Conservation (phyloP, 768 basidiomycete species). For the Lentinula aciculospora region DNA sequence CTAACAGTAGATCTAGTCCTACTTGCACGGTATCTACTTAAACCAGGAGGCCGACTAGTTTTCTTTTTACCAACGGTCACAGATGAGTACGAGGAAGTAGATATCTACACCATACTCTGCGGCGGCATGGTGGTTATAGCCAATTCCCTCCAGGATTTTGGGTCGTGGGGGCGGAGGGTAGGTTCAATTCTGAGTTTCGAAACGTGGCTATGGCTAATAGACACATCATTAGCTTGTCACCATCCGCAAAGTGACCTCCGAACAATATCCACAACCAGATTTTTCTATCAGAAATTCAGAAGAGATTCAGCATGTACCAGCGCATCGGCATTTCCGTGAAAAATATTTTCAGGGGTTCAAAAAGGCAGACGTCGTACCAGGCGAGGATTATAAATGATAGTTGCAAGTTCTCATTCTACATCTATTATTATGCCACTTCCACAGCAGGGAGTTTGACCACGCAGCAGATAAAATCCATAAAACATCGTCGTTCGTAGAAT, state of each 20-base stretch:
- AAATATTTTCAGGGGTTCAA: conserved; percentile 86
- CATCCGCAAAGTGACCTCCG: conserved; percentile 61
- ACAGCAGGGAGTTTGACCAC: too few relatives aligned
- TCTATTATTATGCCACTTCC: too few relatives aligned
- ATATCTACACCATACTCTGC: conserved; percentile 72
- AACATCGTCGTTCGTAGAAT: too few relatives aligned
- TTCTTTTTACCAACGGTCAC: conserved; percentile 94
- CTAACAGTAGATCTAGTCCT: conserved; percentile 78
- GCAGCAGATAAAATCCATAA: too few relatives aligned
- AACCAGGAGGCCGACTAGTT: conserved; percentile 82
- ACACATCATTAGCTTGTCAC: conserved; percentile 68
- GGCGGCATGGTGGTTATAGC: conserved; percentile 86
- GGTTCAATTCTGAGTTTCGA: conserved; percentile 21
- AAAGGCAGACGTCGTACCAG: conserved; percentile 19
- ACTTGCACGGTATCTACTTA: conserved; percentile 78
- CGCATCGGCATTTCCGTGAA: conserved; percentile 84
- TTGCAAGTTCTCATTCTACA: too few relatives aligned
- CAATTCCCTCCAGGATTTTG: conserved; percentile 90
- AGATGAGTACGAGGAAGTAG: conserved; percentile 86
- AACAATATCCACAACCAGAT: conserved; percentile 43
- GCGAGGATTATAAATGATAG: too few relatives aligned
- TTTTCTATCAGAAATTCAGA: conserved; percentile 27
- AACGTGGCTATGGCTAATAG: neutral
- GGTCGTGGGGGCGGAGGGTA: conserved; percentile 90
- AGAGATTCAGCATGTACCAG: conserved; percentile 49